A percentile compares a stretch with the other conserved stretches of the same genome.
Conservation (phyloP, 163 green algal species). For the Scenedesmus sp. region DNA sequence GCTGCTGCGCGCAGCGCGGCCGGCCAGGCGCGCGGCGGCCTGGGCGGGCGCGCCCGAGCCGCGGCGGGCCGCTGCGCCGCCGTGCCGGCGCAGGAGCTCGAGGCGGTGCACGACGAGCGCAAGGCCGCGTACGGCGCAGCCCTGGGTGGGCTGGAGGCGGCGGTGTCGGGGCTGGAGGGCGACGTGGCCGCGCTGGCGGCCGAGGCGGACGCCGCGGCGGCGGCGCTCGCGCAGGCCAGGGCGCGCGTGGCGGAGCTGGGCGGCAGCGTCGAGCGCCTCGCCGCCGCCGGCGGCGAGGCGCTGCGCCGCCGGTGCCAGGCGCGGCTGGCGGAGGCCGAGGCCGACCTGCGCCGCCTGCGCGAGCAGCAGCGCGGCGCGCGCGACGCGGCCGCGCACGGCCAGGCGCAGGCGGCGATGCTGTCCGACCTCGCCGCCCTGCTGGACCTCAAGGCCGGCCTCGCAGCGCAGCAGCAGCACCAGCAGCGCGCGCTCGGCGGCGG, state of each 20-base stretch:
- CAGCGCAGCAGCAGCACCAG: too few species aligned
- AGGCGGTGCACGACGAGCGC: conserved; percentile 53
- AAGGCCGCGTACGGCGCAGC: conserved; percentile 63
- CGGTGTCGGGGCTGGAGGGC: conserved; percentile 10
- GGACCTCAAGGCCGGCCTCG: conserved; percentile 52
- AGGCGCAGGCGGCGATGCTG: conserved; percentile 66
- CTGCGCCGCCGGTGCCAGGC: conserved; percentile 46
- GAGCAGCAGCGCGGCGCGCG: conserved; percentile 50
- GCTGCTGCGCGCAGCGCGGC: conserved; percentile 6
- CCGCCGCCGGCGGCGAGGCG: conserved; percentile 12
- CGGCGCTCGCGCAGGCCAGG: neutral
- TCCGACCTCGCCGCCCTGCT: conserved; percentile 60
- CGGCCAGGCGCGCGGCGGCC: too few species aligned
- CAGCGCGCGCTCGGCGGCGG: too few species aligned
- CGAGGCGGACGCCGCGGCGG: neutral
- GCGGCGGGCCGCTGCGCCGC: too few species aligned
- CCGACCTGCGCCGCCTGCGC: conserved; percentile 39
- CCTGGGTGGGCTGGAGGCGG: conserved; percentile 50
- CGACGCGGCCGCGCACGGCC: conserved; percentile 52
- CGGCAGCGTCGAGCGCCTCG: neutral
- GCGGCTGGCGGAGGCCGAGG: conserved; percentile 53
- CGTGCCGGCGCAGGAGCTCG: conserved; percentile 56
- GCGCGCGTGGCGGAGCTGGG: conserved; percentile 8
- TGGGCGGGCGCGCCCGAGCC: too few species aligned
- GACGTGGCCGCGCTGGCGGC: neutral